A percentile compares a stretch with the other conserved stretches of the same genome.
Conservation (phyloP, 1,284 basidiomycete species). For the Salmacisia buchloeana region DNA sequence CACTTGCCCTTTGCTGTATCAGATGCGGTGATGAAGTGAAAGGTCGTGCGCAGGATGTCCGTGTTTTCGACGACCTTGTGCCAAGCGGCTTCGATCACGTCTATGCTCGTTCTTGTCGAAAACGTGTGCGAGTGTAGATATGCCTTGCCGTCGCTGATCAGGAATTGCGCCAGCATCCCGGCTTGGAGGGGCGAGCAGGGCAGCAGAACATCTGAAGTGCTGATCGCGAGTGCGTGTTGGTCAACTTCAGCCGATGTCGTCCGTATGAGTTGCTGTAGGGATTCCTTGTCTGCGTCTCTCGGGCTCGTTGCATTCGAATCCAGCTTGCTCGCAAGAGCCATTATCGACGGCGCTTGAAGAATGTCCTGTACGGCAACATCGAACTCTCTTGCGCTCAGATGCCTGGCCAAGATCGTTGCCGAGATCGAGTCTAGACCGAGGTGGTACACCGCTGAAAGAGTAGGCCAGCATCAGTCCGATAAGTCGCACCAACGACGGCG, state of each 20-base stretch:
- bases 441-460: conserved; percentile 27
- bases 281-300: not conserved
- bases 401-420: conserved; percentile 31
- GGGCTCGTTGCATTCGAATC: not conserved
- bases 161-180: conserved; percentile 42
- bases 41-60: conserved; percentile 40
- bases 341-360: conserved; percentile 26
- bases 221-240: not conserved
- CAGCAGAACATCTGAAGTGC: conserved; percentile 13
- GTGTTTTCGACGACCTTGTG: conserved; percentile 18
- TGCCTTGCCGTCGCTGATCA: conserved; percentile 24
- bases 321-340: conserved; percentile 23
- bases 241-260: not conserved
- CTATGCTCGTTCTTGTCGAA: not conserved
- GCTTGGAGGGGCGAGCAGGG: conserved; percentile 47
- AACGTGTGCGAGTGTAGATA: conserved; percentile 40
- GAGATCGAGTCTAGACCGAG: conserved; percentile 47
- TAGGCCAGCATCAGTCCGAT: not conserved
- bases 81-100: conserved; percentile 24
- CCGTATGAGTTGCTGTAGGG: not conserved
- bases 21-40: conserved; percentile 22
- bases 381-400: conserved; percentile 19
- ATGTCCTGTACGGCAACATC: conserved; percentile 27
- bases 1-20: not conserved
- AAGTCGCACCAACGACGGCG: not conserved